Percentiles rank a stretch among this genome's conserved stretches.
These are phyloP conservation scores for Geotrichum candidum DNA, from an alignment of 1,139 yeast species.

Conservation along the genomic window DNA sequence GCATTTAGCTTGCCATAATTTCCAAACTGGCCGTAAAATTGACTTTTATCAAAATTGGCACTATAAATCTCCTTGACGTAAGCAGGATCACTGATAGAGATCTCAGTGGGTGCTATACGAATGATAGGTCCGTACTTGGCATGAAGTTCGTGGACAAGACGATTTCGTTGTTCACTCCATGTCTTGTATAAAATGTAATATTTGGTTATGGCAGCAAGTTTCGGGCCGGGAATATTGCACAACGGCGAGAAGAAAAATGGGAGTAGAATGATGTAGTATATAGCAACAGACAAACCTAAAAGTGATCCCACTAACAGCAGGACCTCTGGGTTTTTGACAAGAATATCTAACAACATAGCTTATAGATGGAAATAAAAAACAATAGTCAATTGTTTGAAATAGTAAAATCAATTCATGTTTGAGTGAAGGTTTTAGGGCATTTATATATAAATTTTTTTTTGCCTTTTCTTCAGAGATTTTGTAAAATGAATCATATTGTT, in stretches of 20 bases:
- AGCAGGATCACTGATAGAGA: constrained; percentile 52
- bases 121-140: constrained; percentile 54
- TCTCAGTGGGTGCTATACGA: constrained; percentile 54
- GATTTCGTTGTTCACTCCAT: constrained; percentile 49
- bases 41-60: constrained; percentile 52
- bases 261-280: constrained; percentile 18
- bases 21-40: constrained; percentile 56
- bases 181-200: constrained; percentile 49
- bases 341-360: constrained; percentile 9
- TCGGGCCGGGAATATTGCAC: constrained; percentile 56
- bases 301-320: background rate
- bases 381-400: background rate
- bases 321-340: constrained; percentile 1
- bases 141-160: constrained; percentile 48
- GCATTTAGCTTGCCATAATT: constrained; percentile 56
- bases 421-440: background rate
- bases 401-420: background rate
- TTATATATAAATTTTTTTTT: background rate
- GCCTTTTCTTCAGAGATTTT: background rate
- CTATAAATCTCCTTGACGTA: constrained; percentile 53
- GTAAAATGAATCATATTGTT: background rate
- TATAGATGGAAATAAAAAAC: background rate
- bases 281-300: background rate
- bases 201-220: constrained; percentile 43
- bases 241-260: constrained; percentile 38